Conservation (phyloP, 2,329 filamentous ascomycete species). For the Botrytis porri region DNA sequence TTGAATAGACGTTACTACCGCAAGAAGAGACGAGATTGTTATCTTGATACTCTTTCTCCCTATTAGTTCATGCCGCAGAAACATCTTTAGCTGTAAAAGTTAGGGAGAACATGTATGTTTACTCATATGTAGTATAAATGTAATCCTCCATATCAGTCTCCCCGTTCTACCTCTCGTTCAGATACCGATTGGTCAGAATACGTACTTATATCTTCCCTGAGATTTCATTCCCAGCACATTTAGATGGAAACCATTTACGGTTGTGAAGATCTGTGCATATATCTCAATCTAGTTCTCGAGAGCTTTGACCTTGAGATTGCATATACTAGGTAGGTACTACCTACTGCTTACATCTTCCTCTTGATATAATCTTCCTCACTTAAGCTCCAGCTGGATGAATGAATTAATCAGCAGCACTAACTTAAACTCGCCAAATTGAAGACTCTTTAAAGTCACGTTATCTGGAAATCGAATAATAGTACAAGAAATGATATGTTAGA, state of each 20-base stretch:
- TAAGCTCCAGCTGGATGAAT: not conserved
- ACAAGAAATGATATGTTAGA: fast-evolving
- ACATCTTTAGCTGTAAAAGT: not conserved
- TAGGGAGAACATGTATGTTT: fast-evolving
- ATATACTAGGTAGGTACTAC: not conserved
- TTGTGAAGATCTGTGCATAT: not conserved
- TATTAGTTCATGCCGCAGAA: not conserved
- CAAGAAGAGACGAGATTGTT: not conserved
- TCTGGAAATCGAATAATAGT: not conserved
- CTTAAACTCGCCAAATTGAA: not conserved
- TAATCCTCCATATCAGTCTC: not conserved
- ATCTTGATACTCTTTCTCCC: not conserved
- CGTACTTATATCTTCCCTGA: not conserved
- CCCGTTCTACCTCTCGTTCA: not conserved
- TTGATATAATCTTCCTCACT: not conserved
- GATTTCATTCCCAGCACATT: not conserved
- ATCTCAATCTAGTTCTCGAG: not conserved
- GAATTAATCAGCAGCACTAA: not conserved
- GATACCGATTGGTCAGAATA: not conserved
- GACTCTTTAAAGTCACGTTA: not conserved
- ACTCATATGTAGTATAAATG: not conserved
- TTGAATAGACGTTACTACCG: fast-evolving
- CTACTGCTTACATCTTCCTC: not conserved
- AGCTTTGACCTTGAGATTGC: not conserved
- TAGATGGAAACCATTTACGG: not conserved